Percentiles rank a stretch among this genome's conserved stretches.
Evolutionary conservation across 345 rosid species (phyloP).

Genomic region (Lepidium aucheri): DNA sequence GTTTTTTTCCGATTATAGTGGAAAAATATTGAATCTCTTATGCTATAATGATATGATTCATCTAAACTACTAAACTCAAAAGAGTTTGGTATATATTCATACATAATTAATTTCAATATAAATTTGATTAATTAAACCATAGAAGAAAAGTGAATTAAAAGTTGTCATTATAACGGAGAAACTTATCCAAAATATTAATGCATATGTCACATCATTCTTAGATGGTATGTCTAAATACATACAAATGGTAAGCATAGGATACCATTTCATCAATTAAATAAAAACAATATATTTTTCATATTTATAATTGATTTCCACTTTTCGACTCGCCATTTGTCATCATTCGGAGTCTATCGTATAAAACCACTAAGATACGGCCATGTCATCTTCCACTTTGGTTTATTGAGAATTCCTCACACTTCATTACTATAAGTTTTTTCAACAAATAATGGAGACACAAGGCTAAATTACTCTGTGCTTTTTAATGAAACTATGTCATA

Average conservation of each 20-base stretch:
- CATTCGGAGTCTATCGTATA: background rate
- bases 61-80: too few species aligned
- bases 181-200: slow-evolving; percentile 5
- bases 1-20: too few species aligned
- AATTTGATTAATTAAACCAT: too few species aligned
- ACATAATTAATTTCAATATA: too few species aligned
- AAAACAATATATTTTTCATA: background rate
- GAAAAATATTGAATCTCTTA: too few species aligned
- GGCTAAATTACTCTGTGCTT: background rate
- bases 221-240: slow-evolving; percentile 23
- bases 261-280: slow-evolving; percentile 15
- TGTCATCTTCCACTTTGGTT: slow-evolving; percentile 16
- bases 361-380: background rate
- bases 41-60: too few species aligned
- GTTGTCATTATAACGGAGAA: background rate
- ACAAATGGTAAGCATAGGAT: slow-evolving; percentile 28
- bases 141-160: too few species aligned
- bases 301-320: slow-evolving; percentile 20
- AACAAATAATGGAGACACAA: background rate
- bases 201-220: slow-evolving; percentile 20
- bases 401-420: background rate
- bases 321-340: background rate
- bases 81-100: too few species aligned
- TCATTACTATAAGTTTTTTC: background rate
- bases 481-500: background rate